Base-by-base conservation (phyloP, 1,284 basidiomycete genomes). In the Prillingera fragicola region DNA sequence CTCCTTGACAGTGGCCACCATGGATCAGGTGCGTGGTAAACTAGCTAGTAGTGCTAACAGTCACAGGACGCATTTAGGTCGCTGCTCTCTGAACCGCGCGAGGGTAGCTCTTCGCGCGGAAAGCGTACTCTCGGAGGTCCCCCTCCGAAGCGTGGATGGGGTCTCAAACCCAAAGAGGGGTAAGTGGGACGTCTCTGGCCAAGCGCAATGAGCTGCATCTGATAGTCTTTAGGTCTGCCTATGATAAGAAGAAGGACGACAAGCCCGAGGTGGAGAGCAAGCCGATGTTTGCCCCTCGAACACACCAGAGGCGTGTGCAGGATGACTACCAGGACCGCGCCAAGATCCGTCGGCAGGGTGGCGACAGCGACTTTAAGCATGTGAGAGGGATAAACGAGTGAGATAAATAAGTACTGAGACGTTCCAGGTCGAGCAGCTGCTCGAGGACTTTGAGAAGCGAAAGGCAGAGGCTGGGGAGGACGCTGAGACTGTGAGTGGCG, bases 391-490 rank as follows among this genome's bases (percentile, higher is more conserved):
- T 8, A 15, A 23, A n/a, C n/a, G n/a, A n/a, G n/a, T n/a, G n/a
- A n/a, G n/a, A n/a, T n/a, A n/a, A n/a, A n/a, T n/a, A n/a, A n/a
- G n/a, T n/a, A n/a, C n/a, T n/a, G n/a, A n/a, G 12, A 14, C 13
- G 34, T n/a, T 10, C 15, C 38, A 89, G 80, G 81, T 87, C 22
- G 87, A 89, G 67, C 80, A 84, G 14, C 72, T 91, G 3, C 72
- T 87, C 1, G 81, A 84, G 45, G 85, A 87, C 43, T 89, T 91
- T 55, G 82, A 90, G 66, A 77, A 76, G 48, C 77, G 78, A 29
- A 77, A 57, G 76, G 76, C 18, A 69, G 77, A 69, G 21, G 77
- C 78, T 37, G 80, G 83, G 33, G 85, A 83, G 51, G 55, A 79
- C 69, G 41, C 51, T 22, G 51, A 55, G 12, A 45, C 56, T 45